phyloP scores from a whole-genome alignment of 2,329 filamentous ascomycete genomes.

The Podosphaera aphanis region DNA sequence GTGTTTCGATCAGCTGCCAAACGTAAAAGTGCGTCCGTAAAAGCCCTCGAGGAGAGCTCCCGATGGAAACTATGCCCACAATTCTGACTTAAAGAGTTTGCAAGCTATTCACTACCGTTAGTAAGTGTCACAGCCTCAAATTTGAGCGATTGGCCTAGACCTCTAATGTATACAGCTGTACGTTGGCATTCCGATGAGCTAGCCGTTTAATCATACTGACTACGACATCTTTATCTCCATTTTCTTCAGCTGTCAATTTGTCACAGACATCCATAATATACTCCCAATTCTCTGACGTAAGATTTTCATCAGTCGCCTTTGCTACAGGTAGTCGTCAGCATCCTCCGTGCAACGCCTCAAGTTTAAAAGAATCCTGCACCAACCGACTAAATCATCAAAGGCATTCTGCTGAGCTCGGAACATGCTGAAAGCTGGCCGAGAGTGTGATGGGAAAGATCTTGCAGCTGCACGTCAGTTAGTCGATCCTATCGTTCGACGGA shows the following conservation, averaged over 20 bases:
- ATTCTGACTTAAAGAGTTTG: conserved; percentile 50
- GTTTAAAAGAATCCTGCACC: conserved; percentile 15
- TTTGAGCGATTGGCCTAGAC: conserved; percentile 16
- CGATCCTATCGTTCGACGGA: not conserved
- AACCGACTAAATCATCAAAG: conserved; percentile 48
- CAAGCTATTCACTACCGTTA: conserved; percentile 24
- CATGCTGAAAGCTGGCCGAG: conserved; percentile 17
- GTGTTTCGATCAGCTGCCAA: conserved; percentile 88
- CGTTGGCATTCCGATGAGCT: conserved; percentile 53
- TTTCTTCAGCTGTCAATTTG: conserved; percentile 19
- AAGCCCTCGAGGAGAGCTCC: conserved; percentile 47
- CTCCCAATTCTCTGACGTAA: conserved; percentile 52
- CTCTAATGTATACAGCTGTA: conserved; percentile 55
- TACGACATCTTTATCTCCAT: conserved; percentile 39
- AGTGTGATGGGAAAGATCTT: not conserved
- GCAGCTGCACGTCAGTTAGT: not conserved
- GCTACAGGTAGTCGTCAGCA: conserved; percentile 21
- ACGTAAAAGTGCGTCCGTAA: conserved; percentile 76
- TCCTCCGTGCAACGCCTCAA: conserved; percentile 1
- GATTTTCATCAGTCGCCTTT: conserved; percentile 89
- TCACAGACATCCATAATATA: conserved; percentile 24
- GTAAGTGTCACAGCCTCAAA: conserved; percentile 2
- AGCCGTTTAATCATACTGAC: conserved; percentile 50
- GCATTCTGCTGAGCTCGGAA: conserved; percentile 41
- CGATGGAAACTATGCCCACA: conserved; percentile 45